Conservation (phyloP, 2,329 filamentous ascomycete species). For the Acephala macrosclerotiorum region DNA sequence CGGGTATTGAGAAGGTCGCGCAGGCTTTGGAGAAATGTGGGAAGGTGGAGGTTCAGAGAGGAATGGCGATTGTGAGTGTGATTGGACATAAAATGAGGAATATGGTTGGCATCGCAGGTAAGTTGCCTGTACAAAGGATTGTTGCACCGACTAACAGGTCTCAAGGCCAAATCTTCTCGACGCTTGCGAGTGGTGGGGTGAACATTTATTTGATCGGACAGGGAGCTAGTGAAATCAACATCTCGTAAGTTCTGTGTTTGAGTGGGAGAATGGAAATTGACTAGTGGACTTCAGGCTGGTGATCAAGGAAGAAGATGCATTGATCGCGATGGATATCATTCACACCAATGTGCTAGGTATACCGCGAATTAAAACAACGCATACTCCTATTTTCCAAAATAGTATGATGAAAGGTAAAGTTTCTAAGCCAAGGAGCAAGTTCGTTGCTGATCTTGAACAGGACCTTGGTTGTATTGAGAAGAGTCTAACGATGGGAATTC, state of each 20-base stretch:
- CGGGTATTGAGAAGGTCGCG: constrained; percentile 38
- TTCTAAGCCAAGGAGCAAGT: not conserved
- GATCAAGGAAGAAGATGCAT: constrained; percentile 1
- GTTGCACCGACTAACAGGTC: constrained; percentile 48
- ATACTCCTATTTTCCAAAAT: constrained; percentile 13
- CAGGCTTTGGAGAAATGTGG: constrained; percentile 54
- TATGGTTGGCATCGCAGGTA: constrained; percentile 48
- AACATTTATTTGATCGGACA: constrained; percentile 64
- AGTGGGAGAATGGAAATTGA: not conserved
- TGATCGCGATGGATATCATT: constrained; percentile 26
- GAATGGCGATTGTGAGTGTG: constrained; percentile 61
- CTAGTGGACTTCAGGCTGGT: constrained; percentile 10
- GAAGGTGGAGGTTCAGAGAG: constrained; percentile 56
- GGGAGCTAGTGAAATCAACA: constrained; percentile 45
- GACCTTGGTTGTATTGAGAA: constrained; percentile 2
- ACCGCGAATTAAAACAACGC: constrained; percentile 11
- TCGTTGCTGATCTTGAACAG: not conserved
- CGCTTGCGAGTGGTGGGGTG: constrained; percentile 57
- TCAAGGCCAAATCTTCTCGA: constrained; percentile 57
- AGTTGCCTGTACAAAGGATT: too few species aligned
- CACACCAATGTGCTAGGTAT: constrained; percentile 31
- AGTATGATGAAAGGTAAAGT: constrained; percentile 28
- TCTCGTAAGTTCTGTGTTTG: constrained; percentile 25
- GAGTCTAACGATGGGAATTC: not conserved
- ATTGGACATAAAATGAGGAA: constrained; percentile 60